Evolutionary conservation across 176 grass and related monocot genomes (phyloP).

Genomic region (Bromus sterilis): DNA sequence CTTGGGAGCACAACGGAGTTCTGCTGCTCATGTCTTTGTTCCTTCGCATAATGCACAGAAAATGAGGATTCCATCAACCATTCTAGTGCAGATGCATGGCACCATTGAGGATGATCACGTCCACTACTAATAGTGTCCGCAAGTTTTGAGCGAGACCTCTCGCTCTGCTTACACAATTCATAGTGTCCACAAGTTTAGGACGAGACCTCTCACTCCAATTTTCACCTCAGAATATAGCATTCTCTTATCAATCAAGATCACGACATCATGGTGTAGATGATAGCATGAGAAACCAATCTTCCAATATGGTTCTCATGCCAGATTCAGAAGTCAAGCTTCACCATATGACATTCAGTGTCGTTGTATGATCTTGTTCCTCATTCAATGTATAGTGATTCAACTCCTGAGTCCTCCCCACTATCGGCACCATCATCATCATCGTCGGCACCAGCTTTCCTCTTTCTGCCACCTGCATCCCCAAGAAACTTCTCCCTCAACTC

Average conservation of each 20-base stretch:
- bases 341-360: neutral
- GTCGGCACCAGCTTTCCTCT: neutral
- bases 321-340: neutral
- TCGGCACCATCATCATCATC: conserved; percentile 27
- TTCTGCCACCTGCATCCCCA: conserved; percentile 20
- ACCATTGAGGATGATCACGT: neutral
- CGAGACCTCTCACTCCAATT: neutral
- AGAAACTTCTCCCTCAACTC: conserved; percentile 37
- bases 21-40: neutral
- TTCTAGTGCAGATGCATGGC: neutral
- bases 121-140: neutral
- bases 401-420: conserved; percentile 73
- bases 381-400: conserved; percentile 83
- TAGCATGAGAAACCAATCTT: neutral
- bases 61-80: neutral
- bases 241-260: neutral
- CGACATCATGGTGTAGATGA: neutral
- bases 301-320: neutral
- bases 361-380: conserved; percentile 15
- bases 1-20: neutral
- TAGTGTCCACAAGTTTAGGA: neutral
- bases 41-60: neutral
- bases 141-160: neutral
- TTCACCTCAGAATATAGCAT: neutral
- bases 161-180: neutral